Evolutionary conservation across 345 rosid species (phyloP), one percentile per base, ranked within the genome.

Genomic region (Bruguiera gymnorhiza): DNA sequence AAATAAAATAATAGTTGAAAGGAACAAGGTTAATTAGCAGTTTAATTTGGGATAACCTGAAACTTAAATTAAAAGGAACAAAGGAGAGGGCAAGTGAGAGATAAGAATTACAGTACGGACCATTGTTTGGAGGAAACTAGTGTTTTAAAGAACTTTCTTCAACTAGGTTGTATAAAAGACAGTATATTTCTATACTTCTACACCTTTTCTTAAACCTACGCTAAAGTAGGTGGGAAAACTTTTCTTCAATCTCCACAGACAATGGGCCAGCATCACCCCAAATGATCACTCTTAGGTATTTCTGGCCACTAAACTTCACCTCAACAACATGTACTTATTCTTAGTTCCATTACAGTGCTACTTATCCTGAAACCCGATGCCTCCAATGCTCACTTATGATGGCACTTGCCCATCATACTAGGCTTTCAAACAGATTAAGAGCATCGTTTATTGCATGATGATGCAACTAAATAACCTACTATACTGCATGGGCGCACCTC

Each of bases 401-500:
- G 59, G 29, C 15, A 55, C 10, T 7, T 55, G 27, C 9, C 10
- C 15, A 60, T 46, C 23, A 9, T 6, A 46, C 2, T 31, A 27
- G 52, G 2, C 6, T 29, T 16, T 27, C 21, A 54, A 34, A 53
- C 55, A 59, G 18, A 51, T 51, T 30, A 62, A 37, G 26, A 9
- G n/a, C 32, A 20, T 50, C 11, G 10, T 32, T 46, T 46, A 55
- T 18, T 32, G 24, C 18, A 26, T 37, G n/a, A 3, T 21, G 29
- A 63, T 31, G 63, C 59, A 2, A 4, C 55, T 46, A 53, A 11
- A 64, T 65, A 62, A 62, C 6, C 62, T 20, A 61, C 34, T n/a
- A 63, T 39, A 43, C 34, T 56, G 63, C 59, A 77, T 6, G 50
- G 65, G 34, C 80, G 66, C 79, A 93, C 97, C 97, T 88, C 95